Conservation (phyloP, 768 basidiomycete genomes). For the Xanthoconium purpureum region DNA sequence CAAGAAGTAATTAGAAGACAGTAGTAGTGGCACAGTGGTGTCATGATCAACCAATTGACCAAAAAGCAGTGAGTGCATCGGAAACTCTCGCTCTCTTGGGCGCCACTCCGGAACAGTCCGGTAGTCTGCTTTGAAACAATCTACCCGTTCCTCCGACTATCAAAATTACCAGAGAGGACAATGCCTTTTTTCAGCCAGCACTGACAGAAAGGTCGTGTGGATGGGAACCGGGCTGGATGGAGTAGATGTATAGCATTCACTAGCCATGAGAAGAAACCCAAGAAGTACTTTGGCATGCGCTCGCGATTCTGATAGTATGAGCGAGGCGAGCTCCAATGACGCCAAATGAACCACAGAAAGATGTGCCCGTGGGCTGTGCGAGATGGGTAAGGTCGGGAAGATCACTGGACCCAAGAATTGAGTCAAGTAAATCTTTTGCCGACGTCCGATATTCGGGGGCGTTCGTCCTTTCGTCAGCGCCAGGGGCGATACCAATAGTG, state of each 20-base stretch:
- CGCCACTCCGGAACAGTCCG: too few species aligned
- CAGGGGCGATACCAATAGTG: constrained; percentile 30
- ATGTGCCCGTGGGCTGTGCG: constrained; percentile 15
- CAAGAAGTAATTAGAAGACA: neutral
- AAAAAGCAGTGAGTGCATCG: neutral
- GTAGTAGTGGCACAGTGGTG: neutral
- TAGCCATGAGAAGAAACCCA: constrained; percentile 25
- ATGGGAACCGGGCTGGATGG: neutral
- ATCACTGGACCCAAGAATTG: constrained; percentile 21
- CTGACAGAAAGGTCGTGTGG: neutral
- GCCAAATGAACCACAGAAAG: constrained; percentile 28
- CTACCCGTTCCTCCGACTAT: too few species aligned
- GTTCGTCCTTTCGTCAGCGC: constrained; percentile 9
- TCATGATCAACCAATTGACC: neutral
- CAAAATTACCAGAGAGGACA: neutral
- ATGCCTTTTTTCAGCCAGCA: neutral
- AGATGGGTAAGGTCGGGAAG: constrained; percentile 1
- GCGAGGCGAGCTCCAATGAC: constrained; percentile 21
- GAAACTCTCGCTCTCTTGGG: too few species aligned
- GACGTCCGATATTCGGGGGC: constrained; percentile 12
- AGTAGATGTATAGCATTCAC: neutral
- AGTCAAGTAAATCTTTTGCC: constrained; percentile 28
- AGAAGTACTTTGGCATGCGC: constrained; percentile 14
- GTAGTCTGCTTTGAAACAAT: too few species aligned
- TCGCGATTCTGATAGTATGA: constrained; percentile 17